Percentiles rank a stretch among this genome's conserved stretches.
Evolutionary conservation across 163 green algal genomes (phyloP).

Genomic region (Chlamydomonas reinhardtii): DNA sequence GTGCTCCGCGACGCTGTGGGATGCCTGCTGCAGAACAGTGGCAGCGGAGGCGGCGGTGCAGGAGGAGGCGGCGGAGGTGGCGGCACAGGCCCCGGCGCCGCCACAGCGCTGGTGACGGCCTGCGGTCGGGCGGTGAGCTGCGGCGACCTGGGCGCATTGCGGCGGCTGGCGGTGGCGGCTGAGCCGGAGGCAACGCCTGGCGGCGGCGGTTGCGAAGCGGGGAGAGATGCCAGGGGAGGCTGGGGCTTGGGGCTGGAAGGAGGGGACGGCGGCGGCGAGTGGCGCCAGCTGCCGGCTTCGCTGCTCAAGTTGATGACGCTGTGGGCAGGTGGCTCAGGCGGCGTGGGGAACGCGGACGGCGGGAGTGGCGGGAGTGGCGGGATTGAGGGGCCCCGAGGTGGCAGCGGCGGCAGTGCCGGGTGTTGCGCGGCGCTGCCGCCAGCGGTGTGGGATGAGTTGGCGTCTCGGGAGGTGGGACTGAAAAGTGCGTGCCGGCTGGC

Average conservation of each 20-base stretch:
- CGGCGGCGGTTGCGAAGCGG: background rate
- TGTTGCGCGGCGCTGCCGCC: background rate
- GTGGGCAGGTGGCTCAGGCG: background rate
- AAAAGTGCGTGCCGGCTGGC: slow-evolving; percentile 1
- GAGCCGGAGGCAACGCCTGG: background rate
- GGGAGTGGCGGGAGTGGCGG: too few relatives aligned
- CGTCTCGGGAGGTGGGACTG: background rate
- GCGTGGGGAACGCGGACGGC: background rate
- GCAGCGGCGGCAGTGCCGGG: background rate
- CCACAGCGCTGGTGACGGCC: background rate
- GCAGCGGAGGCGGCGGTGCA: too few relatives aligned
- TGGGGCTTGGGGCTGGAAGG: too few relatives aligned
- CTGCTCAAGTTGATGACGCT: slow-evolving; percentile 6
- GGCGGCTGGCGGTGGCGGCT: too few relatives aligned
- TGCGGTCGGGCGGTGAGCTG: background rate
- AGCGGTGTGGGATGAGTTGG: slow-evolving; percentile 30
- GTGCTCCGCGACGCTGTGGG: background rate
- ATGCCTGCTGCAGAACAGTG: background rate
- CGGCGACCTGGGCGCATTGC: background rate
- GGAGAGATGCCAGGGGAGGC: background rate
- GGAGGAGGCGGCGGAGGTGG: too few relatives aligned
- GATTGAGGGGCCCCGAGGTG: background rate
- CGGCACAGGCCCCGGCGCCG: too few relatives aligned
- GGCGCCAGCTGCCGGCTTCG: slow-evolving; percentile 4
- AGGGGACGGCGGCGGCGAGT: background rate